phyloP scores from a whole-genome alignment of 345 rosid genomes.

The Populus simonii region DNA sequence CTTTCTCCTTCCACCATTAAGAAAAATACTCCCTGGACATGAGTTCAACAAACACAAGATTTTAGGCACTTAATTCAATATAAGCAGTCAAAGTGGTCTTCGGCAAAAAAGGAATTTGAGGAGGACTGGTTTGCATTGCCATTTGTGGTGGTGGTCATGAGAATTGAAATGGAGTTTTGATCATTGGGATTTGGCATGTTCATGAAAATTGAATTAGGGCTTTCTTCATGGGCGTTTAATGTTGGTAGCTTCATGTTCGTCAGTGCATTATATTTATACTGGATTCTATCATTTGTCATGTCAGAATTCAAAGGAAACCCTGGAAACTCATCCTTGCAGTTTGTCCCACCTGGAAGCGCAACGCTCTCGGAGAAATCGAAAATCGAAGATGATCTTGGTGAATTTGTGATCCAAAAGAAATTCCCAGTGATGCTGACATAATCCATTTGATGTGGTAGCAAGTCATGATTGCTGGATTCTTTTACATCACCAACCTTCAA shows the following conservation, averaged over 20 bases:
- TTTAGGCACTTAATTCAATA: conserved; percentile 11
- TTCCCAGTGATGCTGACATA: conserved; percentile 48
- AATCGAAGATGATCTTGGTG: conserved; percentile 22
- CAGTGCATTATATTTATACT: conserved; percentile 18
- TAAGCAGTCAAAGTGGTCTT: conserved; percentile 20
- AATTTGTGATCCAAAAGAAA: conserved; percentile 40
- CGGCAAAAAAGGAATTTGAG: conserved; percentile 12
- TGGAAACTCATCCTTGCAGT: conserved; percentile 20
- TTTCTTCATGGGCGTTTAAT: conserved; percentile 31
- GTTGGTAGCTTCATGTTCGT: conserved; percentile 26
- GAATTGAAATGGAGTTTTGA: conserved; percentile 18
- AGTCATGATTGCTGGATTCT: conserved; percentile 18
- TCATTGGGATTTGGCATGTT: conserved; percentile 16
- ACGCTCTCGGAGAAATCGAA: conserved; percentile 24
- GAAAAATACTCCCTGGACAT: conserved; percentile 5
- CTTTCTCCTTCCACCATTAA: background rate
- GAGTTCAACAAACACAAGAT: conserved; percentile 4
- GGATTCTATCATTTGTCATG: conserved; percentile 12
- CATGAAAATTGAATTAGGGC: conserved; percentile 25
- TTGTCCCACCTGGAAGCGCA: conserved; percentile 19
- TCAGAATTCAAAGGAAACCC: conserved; percentile 29
- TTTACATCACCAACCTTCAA: conserved; percentile 14
- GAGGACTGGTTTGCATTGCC: conserved; percentile 24
- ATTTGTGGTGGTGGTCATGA: conserved; percentile 17
- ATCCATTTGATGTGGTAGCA: conserved; percentile 35